Percentiles rank a stretch among this genome's conserved stretches.
Evolutionary conservation across 148 eudicot species (phyloP).

Genomic region (Silene conica): DNA sequence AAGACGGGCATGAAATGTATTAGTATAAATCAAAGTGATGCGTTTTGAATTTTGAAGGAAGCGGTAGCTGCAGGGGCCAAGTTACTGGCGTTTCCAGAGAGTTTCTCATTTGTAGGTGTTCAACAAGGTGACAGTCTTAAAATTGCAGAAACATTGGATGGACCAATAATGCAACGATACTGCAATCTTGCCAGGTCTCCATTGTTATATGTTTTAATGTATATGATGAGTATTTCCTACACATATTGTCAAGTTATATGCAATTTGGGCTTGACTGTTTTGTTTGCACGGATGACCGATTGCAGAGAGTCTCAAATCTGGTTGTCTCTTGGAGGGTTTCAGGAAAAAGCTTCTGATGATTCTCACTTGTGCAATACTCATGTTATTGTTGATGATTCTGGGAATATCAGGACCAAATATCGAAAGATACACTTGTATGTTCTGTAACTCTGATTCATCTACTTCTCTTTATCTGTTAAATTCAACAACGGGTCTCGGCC

Average conservation of each 20-base stretch:
- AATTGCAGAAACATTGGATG: slow-evolving; percentile 75
- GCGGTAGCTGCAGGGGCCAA: slow-evolving; percentile 90
- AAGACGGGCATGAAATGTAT: too few relatives aligned
- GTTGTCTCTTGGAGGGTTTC: slow-evolving; percentile 96
- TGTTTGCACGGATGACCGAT: slow-evolving; percentile 10
- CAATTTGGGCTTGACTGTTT: not conserved
- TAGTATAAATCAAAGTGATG: too few relatives aligned
- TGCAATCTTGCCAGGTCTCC: slow-evolving; percentile 75
- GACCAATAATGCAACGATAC: slow-evolving; percentile 70
- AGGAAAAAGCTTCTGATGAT: slow-evolving; percentile 81
- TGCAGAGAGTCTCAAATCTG: slow-evolving; percentile 87
- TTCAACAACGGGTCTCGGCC: too few relatives aligned
- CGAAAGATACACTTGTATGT: slow-evolving; percentile 82
- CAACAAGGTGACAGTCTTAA: slow-evolving; percentile 63
- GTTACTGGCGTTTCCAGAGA: slow-evolving; percentile 86
- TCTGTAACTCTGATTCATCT: slow-evolving; percentile 10
- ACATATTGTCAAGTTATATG: too few relatives aligned
- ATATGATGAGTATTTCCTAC: too few relatives aligned
- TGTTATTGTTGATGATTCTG: slow-evolving; percentile 74
- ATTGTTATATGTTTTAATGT: too few relatives aligned
- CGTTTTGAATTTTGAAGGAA: slow-evolving; percentile 35
- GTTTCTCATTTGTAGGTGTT: slow-evolving; percentile 71
- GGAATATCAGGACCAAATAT: slow-evolving; percentile 64
- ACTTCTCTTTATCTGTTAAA: not conserved
- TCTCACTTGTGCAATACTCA: slow-evolving; percentile 81